A percentile compares a stretch with the other conserved stretches of the same genome.
Conservation (phyloP, 768 basidiomycete genomes). For the Paxillus ammoniavirescens region DNA sequence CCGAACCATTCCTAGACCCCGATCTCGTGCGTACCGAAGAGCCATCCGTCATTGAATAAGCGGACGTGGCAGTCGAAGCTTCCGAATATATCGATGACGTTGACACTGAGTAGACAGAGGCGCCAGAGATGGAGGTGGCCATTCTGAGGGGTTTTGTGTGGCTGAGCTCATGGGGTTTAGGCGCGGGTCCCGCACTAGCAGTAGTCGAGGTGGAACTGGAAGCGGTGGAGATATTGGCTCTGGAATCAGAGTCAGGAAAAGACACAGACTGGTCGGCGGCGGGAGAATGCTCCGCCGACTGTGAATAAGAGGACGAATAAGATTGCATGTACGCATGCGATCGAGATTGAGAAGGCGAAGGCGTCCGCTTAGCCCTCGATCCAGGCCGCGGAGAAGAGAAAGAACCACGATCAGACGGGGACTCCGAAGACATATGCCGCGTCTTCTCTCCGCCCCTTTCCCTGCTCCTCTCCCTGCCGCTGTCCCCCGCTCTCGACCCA, state of each 20-base stretch:
- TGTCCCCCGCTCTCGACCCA: neutral
- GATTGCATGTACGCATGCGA: slow-evolving; percentile 15
- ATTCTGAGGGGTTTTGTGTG: slow-evolving; percentile 21
- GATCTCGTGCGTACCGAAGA: neutral
- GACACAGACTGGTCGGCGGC: slow-evolving; percentile 5
- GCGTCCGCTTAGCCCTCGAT: slow-evolving; percentile 16
- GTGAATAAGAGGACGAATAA: slow-evolving; percentile 16
- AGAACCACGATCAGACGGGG: slow-evolving; percentile 7
- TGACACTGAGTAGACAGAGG: slow-evolving; percentile 19
- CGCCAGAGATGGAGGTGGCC: slow-evolving; percentile 25
- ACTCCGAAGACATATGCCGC: slow-evolving; percentile 11
- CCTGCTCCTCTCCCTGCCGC: neutral
- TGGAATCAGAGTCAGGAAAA: slow-evolving; percentile 2
- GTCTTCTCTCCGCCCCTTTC: slow-evolving; percentile 3
- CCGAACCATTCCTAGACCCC: neutral
- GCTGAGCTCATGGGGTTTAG: neutral
- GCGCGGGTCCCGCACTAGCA: neutral
- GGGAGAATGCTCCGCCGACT: slow-evolving; percentile 1
- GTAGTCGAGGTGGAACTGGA: neutral
- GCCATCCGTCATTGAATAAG: slow-evolving; percentile 11
- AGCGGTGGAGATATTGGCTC: neutral
- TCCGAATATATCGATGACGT: slow-evolving; percentile 21
- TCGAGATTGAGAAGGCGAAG: slow-evolving; percentile 13
- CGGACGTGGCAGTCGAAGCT: slow-evolving; percentile 26
- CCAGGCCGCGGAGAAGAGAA: slow-evolving; percentile 9